A percentile compares a stretch with the other conserved stretches of the same genome.
Conservation (phyloP, 176 grass and related monocot genomes). For the Panicum miliaceum region DNA sequence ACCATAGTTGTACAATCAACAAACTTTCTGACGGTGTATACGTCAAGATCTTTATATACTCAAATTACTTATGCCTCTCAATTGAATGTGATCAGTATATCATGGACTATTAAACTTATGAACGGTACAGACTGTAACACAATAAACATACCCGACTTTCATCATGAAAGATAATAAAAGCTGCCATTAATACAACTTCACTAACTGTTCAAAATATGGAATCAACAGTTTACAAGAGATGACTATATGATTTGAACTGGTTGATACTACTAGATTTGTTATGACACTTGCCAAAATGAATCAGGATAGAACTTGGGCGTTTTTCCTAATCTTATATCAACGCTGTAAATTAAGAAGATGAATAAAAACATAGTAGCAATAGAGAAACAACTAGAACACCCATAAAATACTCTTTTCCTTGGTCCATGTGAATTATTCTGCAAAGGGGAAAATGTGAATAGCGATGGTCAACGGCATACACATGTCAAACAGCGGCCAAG, state of each 20-base stretch:
- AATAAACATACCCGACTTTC: neutral
- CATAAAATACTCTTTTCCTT: constrained; percentile 1
- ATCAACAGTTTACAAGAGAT: neutral
- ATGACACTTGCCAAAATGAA: constrained; percentile 7
- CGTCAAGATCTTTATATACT: neutral
- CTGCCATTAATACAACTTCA: neutral
- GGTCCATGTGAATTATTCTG: neutral
- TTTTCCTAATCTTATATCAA: constrained; percentile 6
- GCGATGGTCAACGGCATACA: neutral
- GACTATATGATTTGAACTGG: neutral
- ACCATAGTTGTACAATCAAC: neutral
- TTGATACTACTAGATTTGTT: neutral
- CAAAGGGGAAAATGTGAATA: neutral
- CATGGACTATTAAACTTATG: neutral
- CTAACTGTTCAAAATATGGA: neutral
- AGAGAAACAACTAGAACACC: constrained; percentile 30
- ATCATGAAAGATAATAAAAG: constrained; percentile 9
- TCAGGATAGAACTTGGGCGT: neutral
- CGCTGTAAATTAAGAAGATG: neutral
- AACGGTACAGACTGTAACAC: neutral
- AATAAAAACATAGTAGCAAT: neutral
- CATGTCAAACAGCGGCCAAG: neutral
- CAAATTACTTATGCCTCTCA: neutral
- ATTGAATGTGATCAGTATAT: neutral
- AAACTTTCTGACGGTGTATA: neutral